Percentiles rank a stretch among this genome's conserved stretches.
phyloP scores from a whole-genome alignment of 73 alveolate species.

The Stentor roeselii region DNA sequence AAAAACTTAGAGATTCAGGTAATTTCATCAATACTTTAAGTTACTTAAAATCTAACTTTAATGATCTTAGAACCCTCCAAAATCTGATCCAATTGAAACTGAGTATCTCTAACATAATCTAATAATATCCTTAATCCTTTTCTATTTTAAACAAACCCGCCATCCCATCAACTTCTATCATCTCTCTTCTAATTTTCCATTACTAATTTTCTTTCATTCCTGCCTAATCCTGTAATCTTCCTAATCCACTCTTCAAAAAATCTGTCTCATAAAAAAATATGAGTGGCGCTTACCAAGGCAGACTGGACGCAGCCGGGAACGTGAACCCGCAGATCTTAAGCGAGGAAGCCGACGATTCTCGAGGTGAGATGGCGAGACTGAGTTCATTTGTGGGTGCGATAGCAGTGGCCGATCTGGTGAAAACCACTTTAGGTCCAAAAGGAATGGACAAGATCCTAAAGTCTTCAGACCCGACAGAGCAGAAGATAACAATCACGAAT shows the following conservation, averaged over 20 bases:
- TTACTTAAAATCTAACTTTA: too few relatives aligned
- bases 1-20: too few relatives aligned
- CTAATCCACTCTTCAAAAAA: background rate
- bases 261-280: background rate
- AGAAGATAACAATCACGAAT: conserved; percentile 87
- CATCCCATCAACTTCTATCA: too few relatives aligned
- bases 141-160: too few relatives aligned
- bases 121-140: too few relatives aligned
- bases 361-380: conserved; percentile 87
- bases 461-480: conserved; percentile 76
- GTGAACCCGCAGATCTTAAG: conserved; percentile 77
- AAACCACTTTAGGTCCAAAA: conserved; percentile 96
- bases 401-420: conserved; percentile 96
- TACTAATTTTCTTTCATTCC: too few relatives aligned
- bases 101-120: too few relatives aligned
- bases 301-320: conserved; percentile 38
- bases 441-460: conserved; percentile 97
- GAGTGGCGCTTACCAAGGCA: conserved; percentile 30
- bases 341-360: conserved; percentile 74
- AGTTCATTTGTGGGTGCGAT: conserved; percentile 95
- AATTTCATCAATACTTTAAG: too few relatives aligned
- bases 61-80: too few relatives aligned
- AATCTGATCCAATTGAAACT: too few relatives aligned
- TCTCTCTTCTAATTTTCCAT: too few relatives aligned
- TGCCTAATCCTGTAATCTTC: too few relatives aligned